Conservation (phyloP, 2,329 filamentous ascomycete species). For the Scedosporium aurantiacum region DNA sequence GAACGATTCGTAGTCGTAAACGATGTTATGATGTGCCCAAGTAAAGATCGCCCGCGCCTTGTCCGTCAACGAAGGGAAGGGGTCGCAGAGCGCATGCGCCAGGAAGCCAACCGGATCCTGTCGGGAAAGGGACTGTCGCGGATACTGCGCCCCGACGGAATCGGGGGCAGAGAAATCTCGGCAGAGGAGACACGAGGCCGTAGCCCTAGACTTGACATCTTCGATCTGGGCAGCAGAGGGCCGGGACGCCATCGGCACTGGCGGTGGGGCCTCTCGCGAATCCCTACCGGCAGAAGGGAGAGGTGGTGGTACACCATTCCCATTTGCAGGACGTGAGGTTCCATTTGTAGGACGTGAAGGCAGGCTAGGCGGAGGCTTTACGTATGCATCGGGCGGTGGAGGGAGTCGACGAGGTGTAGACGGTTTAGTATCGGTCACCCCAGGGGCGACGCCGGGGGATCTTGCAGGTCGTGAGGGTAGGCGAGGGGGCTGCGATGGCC, state of each 20-base stretch:
- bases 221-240: slow-evolving; percentile 41
- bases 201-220: slow-evolving; percentile 24
- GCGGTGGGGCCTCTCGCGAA: slow-evolving; percentile 32
- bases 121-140: slow-evolving; percentile 57
- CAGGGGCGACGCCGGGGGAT: background rate
- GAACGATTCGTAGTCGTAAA: slow-evolving; percentile 72
- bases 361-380: slow-evolving; percentile 18
- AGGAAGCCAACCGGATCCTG: slow-evolving; percentile 59
- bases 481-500: slow-evolving; percentile 1
- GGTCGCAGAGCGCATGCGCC: slow-evolving; percentile 64
- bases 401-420: slow-evolving; percentile 24
- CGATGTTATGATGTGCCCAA: slow-evolving; percentile 90
- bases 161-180: slow-evolving; percentile 82
- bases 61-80: slow-evolving; percentile 74
- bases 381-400: slow-evolving; percentile 17
- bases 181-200: slow-evolving; percentile 59
- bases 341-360: slow-evolving; percentile 11
- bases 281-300: background rate
- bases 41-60: slow-evolving; percentile 89
- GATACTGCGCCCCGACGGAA: slow-evolving; percentile 64
- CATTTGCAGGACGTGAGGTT: background rate
- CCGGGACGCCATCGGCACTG: slow-evolving; percentile 39
- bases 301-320: background rate
- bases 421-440: background rate
- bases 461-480: slow-evolving; percentile 3